Conservation (phyloP, 2,329 filamentous ascomycete genomes). For the Piedraia hortae region DNA sequence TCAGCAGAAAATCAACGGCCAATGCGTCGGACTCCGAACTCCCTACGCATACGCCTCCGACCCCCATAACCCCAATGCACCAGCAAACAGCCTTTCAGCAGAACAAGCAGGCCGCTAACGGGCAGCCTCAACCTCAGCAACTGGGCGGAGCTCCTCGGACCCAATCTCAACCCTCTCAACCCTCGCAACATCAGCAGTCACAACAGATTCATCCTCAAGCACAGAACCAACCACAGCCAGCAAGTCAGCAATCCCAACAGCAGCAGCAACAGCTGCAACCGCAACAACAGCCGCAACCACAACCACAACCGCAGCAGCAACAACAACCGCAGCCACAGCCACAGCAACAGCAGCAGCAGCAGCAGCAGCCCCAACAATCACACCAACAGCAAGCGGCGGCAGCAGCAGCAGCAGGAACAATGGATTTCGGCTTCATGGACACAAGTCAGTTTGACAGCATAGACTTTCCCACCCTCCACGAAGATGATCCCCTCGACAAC, state of each 20-base stretch:
- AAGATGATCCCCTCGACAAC: constrained; percentile 37
- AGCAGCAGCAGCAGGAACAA: constrained; percentile 1
- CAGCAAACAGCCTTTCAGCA: constrained; percentile 14
- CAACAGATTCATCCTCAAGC: neutral
- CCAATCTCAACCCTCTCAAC: constrained; percentile 2
- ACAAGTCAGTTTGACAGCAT: constrained; percentile 13
- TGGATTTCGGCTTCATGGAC: constrained; percentile 16
- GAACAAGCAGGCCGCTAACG: constrained; percentile 13
- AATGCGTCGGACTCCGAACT: too few species aligned
- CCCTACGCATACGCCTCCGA: constrained; percentile 22
- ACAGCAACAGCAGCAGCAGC: too few species aligned
- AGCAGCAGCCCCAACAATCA: constrained; percentile 1
- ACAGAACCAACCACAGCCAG: neutral
- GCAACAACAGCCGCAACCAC: too few species aligned
- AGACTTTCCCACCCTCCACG: constrained; percentile 19
- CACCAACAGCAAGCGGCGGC: too few species aligned
- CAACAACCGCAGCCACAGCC: too few species aligned
- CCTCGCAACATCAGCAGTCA: neutral
- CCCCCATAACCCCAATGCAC: constrained; percentile 20
- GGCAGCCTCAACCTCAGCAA: constrained; percentile 8
- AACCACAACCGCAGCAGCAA: too few species aligned
- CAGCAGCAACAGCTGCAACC: constrained; percentile 2
- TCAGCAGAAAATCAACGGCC: constrained; percentile 11
- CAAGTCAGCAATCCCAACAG: too few species aligned
- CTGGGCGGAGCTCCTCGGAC: constrained; percentile 1